These are phyloP conservation scores for Hyaloscypha bicolor DNA, from an alignment of 495 filamentous ascomycete genomes.

Conservation along the genomic window DNA sequence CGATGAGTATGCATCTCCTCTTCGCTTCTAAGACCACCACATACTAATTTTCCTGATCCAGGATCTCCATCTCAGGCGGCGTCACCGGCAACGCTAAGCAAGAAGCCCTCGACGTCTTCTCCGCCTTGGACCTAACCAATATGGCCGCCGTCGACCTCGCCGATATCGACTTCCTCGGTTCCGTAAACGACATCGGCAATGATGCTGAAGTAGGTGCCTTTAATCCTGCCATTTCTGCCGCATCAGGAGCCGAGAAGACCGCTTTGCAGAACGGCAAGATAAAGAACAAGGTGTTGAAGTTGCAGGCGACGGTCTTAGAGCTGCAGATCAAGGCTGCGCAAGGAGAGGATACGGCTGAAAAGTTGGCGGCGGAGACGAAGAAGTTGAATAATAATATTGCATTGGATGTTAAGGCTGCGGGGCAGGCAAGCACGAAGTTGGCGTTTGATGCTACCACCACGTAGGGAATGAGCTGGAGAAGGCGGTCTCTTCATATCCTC, in stretches of 20 bases:
- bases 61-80: no score
- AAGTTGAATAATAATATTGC: constrained; percentile 48
- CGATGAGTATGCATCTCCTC: no score
- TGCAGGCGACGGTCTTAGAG: constrained; percentile 33
- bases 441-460: neutral
- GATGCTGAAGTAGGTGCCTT: constrained; percentile 9
- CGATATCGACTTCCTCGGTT: no score
- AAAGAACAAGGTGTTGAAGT: constrained; percentile 55
- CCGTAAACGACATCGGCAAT: no score
- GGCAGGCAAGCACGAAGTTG: constrained; percentile 3
- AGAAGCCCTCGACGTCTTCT: no score
- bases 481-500: no score
- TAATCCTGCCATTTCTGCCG: constrained; percentile 27
- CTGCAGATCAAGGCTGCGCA: constrained; percentile 17
- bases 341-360: constrained; percentile 1
- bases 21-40: no score
- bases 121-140: no score
- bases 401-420: constrained; percentile 32
- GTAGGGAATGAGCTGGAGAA: no score
- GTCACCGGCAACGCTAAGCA: no score
- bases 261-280: constrained; percentile 47
- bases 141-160: no score
- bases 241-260: constrained; percentile 17
- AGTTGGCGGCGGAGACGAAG: constrained; percentile 35
- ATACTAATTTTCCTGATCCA: no score